Base-by-base conservation (phyloP, 2,329 filamentous ascomycete species). In the Onygenales sp. region DNA sequence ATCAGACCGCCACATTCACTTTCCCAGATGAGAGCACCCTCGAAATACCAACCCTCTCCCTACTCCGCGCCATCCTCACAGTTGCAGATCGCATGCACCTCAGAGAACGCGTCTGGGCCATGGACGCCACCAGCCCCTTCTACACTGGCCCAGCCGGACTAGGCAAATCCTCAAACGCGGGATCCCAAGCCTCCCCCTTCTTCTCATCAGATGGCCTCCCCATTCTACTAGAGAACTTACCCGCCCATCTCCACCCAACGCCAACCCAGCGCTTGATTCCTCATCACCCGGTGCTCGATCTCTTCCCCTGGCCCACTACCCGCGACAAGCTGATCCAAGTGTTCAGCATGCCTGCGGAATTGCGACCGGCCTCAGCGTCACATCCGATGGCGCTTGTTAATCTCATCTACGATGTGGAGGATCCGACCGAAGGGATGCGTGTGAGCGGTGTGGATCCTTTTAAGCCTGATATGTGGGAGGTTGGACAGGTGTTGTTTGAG, bases 401-500 rank as follows among this genome's bases (percentile, higher is more conserved):
- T 53, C 69, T 83, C 49, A 72, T 76, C 2, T 81, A 81, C 53
- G 80, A 83, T 59, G 64, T 83, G 45, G 80, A 83, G 59, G 78
- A 83, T 58, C 64, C 61, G 3, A 63, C 72, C 0, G 79, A 82
- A 58, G 80, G 80, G 1, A 60, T 77, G 50, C 63, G 75, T 10
- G 72, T 83, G 56, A 77, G 73, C 62, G 74, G 76, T 4, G 61
- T 66, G 0, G 76, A 81, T 56, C 75, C 78, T 17, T 78, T 75
- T 56, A 70, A 78, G 48, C 66, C 71, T 5, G 61, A 63, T 27
- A 70, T 69, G 33, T 84, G 80, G 79, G 80, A 84, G 63, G 71
- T 83, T 10, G 79, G 80, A 1, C 78, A 82, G 63, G 60, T 73
- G n/a, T 65, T 82, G 21, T 82, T 82, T 63, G 73, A 77, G 63